Percentiles rank a stretch among this genome's conserved stretches.
Evolutionary conservation across 139 green algal species (phyloP).

Genomic region (Edaphochlamys debaryana): DNA sequence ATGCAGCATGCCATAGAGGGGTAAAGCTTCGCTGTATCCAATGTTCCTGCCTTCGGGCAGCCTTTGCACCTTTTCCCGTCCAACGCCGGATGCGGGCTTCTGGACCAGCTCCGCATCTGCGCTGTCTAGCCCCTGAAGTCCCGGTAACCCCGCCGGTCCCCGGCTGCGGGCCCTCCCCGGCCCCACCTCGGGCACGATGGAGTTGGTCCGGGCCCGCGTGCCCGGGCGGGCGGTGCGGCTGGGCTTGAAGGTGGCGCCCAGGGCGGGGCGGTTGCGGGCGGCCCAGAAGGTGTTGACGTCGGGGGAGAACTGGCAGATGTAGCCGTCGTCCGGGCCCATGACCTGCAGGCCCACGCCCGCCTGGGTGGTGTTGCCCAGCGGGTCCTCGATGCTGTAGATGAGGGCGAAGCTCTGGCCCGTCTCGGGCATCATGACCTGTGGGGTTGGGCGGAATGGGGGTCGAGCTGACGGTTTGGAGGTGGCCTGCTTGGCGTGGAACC

Average conservation of each 20-base stretch:
- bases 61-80: too few species aligned
- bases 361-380: constrained; percentile 51
- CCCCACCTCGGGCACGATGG: constrained; percentile 40
- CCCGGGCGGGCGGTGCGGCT: neutral
- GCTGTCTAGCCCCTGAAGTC: too few species aligned
- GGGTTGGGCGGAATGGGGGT: too few species aligned
- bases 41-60: too few species aligned
- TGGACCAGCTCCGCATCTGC: too few species aligned
- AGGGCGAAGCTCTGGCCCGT: constrained; percentile 88
- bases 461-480: too few species aligned
- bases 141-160: too few species aligned
- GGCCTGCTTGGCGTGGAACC: too few species aligned
- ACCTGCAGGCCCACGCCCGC: constrained; percentile 85
- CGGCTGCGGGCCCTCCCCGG: too few species aligned
- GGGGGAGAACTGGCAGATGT: constrained; percentile 88
- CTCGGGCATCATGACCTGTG: constrained; percentile 83
- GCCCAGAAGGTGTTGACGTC: constrained; percentile 86
- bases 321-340: constrained; percentile 93
- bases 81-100: too few species aligned
- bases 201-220: neutral
- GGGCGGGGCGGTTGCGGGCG: constrained; percentile 60
- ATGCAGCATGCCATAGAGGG: too few species aligned
- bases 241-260: constrained; percentile 75
- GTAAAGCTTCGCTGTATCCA: too few species aligned
- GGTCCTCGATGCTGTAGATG: constrained; percentile 96